Base-by-base conservation (phyloP, 768 basidiomycete species). In the Lentinula aciculospora region DNA sequence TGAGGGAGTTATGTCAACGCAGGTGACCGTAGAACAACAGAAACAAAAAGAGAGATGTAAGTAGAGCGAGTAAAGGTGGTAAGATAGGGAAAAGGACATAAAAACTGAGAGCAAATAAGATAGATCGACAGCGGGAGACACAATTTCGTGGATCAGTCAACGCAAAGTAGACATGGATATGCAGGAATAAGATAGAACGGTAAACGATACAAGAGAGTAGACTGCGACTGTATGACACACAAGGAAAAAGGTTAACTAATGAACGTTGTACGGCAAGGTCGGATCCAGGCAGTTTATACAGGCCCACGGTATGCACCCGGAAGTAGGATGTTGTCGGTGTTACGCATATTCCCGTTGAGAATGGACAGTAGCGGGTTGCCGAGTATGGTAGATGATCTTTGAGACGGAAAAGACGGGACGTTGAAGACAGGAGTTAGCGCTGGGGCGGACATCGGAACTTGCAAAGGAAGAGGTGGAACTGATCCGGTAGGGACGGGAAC, bases 361-460 rank as follows among this genome's bases (percentile, higher is more conserved):
- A 74, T 71, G 27, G 72, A 74, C 56, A 72, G 66, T 36, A 74
- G 44, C 31, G 60, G 53, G 40, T 57, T 29, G 37, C 60, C 73
- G 69, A 13, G 58, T 62, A 44, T 65, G 67, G 58, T 67, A 65
- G 47, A 67, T 60, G 63, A 59, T 10, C 60, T 59, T 57, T 47
- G 56, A 6, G 27, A 29, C 23, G 67, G 28, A n/a, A 61, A 40
- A 12, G 29, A 31, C 27, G 67, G 34, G 19, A 62, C 49, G 45
- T 63, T 65, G 56, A 59, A 61, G 25, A 44, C 62, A 5, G 60
- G 58, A 17, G 51, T 25, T 39, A 51, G n/a, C 40, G 51, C 56
- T 39, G 54, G 56, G 44, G 56, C 39, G 32, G 60, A 50, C 37
- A 47, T 58, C 62, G 47, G 49, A 49, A 25, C 45, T 58, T 46